Evolutionary conservation across 371 early-diverging fungal genomes (phyloP).

Genomic region (Mucor circinelloides): DNA sequence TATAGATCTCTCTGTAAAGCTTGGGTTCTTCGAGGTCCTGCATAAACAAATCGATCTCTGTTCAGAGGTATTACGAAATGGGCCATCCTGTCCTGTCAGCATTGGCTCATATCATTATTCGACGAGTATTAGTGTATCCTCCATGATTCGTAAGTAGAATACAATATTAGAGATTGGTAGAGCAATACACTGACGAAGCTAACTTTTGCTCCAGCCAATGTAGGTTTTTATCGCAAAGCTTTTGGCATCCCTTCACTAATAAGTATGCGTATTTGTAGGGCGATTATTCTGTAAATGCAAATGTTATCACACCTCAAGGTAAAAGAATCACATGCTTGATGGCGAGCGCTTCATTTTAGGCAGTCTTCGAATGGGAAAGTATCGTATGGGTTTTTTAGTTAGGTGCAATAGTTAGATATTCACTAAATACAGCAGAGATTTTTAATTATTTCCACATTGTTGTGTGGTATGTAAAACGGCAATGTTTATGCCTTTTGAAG

Average conservation of each 20-base stretch:
- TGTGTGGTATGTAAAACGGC: too few species aligned
- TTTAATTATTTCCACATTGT: too few species aligned
- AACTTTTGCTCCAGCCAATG: not conserved
- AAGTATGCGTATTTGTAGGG: not conserved
- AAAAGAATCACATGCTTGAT: not conserved
- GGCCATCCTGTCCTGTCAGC: not conserved
- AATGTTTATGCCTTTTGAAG: too few species aligned
- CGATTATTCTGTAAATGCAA: not conserved
- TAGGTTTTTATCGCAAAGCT: not conserved
- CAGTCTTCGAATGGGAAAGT: too few species aligned
- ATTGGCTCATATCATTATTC: not conserved
- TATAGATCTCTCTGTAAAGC: not conserved
- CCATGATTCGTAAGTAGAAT: not conserved
- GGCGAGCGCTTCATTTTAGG: not conserved
- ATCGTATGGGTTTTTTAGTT: too few species aligned
- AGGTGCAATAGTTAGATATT: too few species aligned
- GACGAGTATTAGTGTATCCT: not conserved
- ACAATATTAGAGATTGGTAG: not conserved
- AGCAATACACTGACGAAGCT: not conserved
- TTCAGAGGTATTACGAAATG: not conserved
- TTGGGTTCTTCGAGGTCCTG: not conserved
- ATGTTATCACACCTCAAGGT: constrained; percentile 1
- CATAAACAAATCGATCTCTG: not conserved
- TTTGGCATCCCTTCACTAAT: not conserved
- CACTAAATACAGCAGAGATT: too few species aligned